phyloP scores from a whole-genome alignment of 768 basidiomycete species.

The Erythrobasidium yunnanense region DNA sequence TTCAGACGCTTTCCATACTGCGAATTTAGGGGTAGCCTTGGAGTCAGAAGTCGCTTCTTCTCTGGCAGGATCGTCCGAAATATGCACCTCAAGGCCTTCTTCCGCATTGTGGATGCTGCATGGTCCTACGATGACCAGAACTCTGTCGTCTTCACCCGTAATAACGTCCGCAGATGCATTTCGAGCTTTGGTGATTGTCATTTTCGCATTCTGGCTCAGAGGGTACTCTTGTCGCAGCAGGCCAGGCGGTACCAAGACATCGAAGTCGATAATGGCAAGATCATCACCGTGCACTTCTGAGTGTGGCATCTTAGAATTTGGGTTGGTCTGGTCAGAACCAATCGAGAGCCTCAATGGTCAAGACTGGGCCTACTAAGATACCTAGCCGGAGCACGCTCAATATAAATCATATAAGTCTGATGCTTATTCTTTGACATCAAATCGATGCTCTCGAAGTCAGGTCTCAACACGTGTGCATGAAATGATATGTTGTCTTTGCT shows the following conservation, averaged over 20 bases:
- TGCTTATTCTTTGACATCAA: too few relatives aligned
- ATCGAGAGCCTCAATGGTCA: too few relatives aligned
- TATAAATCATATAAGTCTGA: too few relatives aligned
- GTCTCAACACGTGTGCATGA: too few relatives aligned
- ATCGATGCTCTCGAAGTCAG: too few relatives aligned
- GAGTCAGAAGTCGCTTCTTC: background rate
- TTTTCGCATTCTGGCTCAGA: conserved; percentile 54
- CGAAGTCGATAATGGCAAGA: conserved; percentile 42
- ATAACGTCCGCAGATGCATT: conserved; percentile 67
- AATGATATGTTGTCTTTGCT: too few relatives aligned
- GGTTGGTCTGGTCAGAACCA: too few relatives aligned
- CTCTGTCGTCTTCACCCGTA: conserved; percentile 69
- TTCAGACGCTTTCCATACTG: conserved; percentile 65
- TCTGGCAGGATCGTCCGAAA: background rate
- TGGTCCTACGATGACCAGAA: conserved; percentile 86
- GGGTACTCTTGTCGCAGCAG: conserved; percentile 77
- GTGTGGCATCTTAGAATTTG: too few relatives aligned
- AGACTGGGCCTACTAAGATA: too few relatives aligned
- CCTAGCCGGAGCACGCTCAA: too few relatives aligned
- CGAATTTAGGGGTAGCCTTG: background rate
- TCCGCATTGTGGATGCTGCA: conserved; percentile 86
- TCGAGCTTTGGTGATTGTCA: conserved; percentile 67
- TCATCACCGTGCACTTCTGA: too few relatives aligned
- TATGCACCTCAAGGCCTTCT: conserved; percentile 46
- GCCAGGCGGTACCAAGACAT: conserved; percentile 88